Percentiles rank a stretch among this genome's conserved stretches.
Conservation (phyloP, 2,329 filamentous ascomycete species). For the Apiospora kogelbergensis region DNA sequence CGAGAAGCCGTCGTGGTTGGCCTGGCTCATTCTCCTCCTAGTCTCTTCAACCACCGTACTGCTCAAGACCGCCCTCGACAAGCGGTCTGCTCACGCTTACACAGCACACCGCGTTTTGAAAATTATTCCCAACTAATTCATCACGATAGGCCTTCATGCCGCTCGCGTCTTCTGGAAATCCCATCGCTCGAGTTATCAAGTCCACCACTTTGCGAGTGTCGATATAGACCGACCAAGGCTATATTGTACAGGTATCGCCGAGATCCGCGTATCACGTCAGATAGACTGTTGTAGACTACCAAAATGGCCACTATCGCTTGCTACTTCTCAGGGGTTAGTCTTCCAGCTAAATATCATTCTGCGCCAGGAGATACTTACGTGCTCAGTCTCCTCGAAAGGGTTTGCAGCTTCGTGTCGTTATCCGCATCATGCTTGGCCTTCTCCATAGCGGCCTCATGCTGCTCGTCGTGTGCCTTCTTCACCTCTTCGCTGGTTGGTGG, state of each 20-base stretch:
- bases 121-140: not conserved
- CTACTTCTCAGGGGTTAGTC: not conserved
- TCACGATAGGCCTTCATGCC: not conserved
- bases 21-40: not conserved
- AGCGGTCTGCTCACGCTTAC: not conserved
- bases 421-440: constrained; percentile 86
- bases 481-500: constrained; percentile 94
- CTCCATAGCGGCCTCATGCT: constrained; percentile 65
- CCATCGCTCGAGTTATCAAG: not conserved
- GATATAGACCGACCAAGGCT: not conserved
- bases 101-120: not conserved
- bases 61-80: constrained; percentile 1
- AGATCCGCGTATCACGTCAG: not conserved
- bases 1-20: not conserved
- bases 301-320: not conserved
- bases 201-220: not conserved
- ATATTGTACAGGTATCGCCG: not conserved
- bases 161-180: not conserved
- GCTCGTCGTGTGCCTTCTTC: constrained; percentile 75
- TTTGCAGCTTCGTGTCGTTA: constrained; percentile 84
- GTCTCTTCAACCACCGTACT: not conserved
- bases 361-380: constrained; percentile 50
- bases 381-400: constrained; percentile 88
- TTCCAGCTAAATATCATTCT: not conserved
- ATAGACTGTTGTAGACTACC: not conserved